Conservation (phyloP, 2,329 filamentous ascomycete genomes). For the Arthrobotrys pseudoclavata region DNA sequence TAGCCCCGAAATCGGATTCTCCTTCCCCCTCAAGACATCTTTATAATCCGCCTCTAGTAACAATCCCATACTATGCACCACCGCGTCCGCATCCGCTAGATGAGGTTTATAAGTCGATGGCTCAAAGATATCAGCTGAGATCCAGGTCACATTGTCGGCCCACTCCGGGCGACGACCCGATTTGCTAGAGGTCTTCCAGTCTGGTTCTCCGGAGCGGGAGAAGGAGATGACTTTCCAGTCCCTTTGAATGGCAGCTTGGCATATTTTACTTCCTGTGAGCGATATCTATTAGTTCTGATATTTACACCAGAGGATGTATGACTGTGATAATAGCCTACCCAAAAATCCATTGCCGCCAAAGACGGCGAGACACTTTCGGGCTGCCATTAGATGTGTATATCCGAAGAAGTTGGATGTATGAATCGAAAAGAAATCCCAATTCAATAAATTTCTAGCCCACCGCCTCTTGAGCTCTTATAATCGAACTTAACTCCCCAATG, state of each 20-base stretch:
- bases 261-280: slow-evolving; percentile 49
- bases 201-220: slow-evolving; percentile 53
- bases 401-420: not conserved
- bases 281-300: slow-evolving; percentile 1
- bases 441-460: not conserved
- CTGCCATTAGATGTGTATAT: slow-evolving; percentile 9
- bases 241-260: slow-evolving; percentile 49
- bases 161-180: slow-evolving; percentile 73
- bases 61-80: slow-evolving; percentile 96
- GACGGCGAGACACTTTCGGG: slow-evolving; percentile 53
- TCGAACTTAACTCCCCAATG: not conserved
- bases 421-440: not conserved
- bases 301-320: not conserved
- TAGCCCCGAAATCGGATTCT: slow-evolving; percentile 83
- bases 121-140: slow-evolving; percentile 86
- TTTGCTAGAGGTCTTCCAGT: slow-evolving; percentile 49
- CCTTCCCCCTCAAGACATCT: slow-evolving; percentile 83
- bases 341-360: slow-evolving; percentile 59
- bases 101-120: slow-evolving; percentile 83
- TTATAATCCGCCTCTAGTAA: slow-evolving; percentile 98
- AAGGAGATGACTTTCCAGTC: slow-evolving; percentile 59
- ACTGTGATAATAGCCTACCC: slow-evolving; percentile 24
- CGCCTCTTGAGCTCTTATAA: not conserved
- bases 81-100: slow-evolving; percentile 82
- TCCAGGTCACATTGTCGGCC: slow-evolving; percentile 87